Evolutionary conservation across 345 rosid species (phyloP).

Genomic region (Citrus medica): DNA sequence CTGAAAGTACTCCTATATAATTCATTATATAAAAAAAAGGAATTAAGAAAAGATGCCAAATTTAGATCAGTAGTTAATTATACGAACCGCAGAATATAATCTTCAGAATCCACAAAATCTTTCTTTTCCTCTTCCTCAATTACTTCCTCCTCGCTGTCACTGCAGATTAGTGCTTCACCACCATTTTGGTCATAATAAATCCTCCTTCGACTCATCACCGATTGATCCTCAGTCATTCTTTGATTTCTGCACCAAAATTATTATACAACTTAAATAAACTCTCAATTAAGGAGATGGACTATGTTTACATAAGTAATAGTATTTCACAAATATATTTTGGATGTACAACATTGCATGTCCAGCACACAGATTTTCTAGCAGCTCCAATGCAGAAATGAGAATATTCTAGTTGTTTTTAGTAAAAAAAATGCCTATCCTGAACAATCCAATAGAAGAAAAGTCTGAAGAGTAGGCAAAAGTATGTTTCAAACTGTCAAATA

Average conservation of each 20-base stretch:
- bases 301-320: background rate
- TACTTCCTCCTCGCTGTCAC: slow-evolving; percentile 96
- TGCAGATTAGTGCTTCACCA: slow-evolving; percentile 98
- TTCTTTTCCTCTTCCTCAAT: slow-evolving; percentile 80
- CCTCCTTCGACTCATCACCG: slow-evolving; percentile 96
- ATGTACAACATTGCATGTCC: background rate
- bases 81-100: slow-evolving; percentile 85
- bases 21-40: background rate
- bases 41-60: background rate
- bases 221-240: slow-evolving; percentile 99
- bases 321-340: background rate
- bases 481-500: background rate
- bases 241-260: slow-evolving; percentile 68
- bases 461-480: background rate
- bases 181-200: slow-evolving; percentile 96
- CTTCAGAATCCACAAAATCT: slow-evolving; percentile 75
- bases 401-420: background rate
- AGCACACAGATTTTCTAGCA: background rate
- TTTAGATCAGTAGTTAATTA: slow-evolving; percentile 18
- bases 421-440: background rate
- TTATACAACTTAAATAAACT: slow-evolving; percentile 3
- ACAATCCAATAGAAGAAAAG: background rate
- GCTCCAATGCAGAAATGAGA: background rate
- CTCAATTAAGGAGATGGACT: background rate
- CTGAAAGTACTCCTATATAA: background rate